Conservation (phyloP, 148 eudicot genomes). For the Fagopyrum homotropicum region DNA sequence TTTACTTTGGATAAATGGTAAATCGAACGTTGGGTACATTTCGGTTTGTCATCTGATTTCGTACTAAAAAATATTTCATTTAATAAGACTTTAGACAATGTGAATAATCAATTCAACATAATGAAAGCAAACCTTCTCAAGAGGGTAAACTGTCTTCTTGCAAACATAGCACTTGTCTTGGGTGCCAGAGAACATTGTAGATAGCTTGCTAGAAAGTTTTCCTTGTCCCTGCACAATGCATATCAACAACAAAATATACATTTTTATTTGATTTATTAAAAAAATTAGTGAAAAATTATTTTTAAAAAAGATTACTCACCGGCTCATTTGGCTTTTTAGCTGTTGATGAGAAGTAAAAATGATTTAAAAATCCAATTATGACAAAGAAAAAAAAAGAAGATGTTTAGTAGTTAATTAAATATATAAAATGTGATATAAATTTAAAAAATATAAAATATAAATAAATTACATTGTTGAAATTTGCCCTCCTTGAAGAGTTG, state of each 20-base stretch:
- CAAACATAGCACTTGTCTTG: constrained; percentile 76
- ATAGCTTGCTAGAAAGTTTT: constrained; percentile 52
- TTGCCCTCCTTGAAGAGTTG: constrained; percentile 12
- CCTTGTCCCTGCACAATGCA: constrained; percentile 21
- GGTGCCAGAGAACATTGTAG: constrained; percentile 76
- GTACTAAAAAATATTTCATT: no score
- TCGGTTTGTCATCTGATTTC: no score
- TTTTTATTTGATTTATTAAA: background rate
- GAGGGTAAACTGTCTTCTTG: constrained; percentile 78
- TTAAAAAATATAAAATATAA: background rate
- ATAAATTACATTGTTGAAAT: constrained; percentile 10
- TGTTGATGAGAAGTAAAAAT: background rate
- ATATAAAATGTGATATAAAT: background rate
- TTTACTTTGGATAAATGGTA: no score
- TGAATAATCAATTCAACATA: background rate
- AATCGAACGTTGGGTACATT: no score
- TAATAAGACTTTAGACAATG: no score
- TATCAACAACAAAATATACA: background rate
- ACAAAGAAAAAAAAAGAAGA: background rate
- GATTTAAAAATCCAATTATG: background rate
- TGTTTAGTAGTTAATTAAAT: background rate
- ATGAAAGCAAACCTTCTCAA: constrained; percentile 54
- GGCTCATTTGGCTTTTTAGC: constrained; percentile 27
- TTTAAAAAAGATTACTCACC: constrained; percentile 21
- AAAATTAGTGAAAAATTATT: background rate